phyloP scores from a whole-genome alignment of 306 rosid genomes.

The Betula pendula region DNA sequence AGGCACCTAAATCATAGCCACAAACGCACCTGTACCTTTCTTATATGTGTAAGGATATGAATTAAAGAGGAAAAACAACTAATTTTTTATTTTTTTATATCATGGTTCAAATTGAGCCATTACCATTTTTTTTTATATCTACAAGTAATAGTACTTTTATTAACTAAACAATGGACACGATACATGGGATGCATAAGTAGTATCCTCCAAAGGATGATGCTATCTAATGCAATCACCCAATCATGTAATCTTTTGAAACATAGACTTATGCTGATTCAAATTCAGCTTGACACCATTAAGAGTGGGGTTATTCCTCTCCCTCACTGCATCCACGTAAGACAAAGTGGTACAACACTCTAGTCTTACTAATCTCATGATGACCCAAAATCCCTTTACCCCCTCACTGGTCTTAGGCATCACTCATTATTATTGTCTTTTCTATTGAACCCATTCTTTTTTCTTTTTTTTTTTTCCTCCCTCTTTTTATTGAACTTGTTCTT shows the following conservation, averaged over 20 bases:
- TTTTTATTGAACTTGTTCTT: background rate
- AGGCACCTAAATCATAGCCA: background rate
- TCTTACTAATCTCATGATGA: background rate
- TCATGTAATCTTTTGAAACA: background rate
- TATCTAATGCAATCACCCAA: background rate
- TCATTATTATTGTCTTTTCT: background rate
- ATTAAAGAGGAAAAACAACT: background rate
- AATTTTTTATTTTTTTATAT: too few species aligned
- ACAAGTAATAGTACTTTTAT: background rate
- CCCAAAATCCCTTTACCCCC: background rate
- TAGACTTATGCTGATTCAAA: background rate
- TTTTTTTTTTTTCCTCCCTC: background rate
- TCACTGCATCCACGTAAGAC: background rate
- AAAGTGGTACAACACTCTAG: background rate
- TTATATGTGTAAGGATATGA: background rate
- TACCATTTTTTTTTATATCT: background rate
- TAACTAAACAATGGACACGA: background rate
- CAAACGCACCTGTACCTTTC: background rate
- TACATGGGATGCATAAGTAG: background rate
- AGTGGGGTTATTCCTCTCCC: background rate
- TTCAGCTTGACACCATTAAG: background rate
- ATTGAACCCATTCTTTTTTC: background rate
- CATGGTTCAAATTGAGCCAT: background rate
- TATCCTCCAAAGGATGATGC: background rate
- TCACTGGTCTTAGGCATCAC: background rate